A percentile compares a stretch with the other conserved stretches of the same genome.
phyloP scores from a whole-genome alignment of 192 early-diverging fungal genomes.

The Coemansia sp. region DNA sequence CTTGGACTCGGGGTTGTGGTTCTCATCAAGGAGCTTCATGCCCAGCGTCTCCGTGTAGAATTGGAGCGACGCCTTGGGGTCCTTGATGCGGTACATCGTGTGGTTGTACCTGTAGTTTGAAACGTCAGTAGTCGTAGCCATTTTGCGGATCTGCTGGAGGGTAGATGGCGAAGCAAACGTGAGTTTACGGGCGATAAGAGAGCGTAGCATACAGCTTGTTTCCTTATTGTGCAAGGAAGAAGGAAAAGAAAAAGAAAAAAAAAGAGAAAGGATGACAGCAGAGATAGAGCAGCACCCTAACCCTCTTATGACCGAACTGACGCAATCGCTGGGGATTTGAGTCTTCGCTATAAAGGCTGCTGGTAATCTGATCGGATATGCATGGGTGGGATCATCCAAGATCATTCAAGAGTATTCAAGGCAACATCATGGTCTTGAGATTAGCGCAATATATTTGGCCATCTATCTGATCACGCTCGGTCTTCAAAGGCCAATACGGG shows the following conservation, averaged over 20 bases:
- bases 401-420: too few species aligned
- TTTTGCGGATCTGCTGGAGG: constrained; percentile 27
- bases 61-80: constrained; percentile 70
- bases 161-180: not conserved
- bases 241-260: not conserved
- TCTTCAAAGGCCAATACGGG: not conserved
- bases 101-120: constrained; percentile 69
- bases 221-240: not conserved
- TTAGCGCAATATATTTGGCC: not conserved
- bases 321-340: not conserved
- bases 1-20: constrained; percentile 41
- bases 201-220: constrained; percentile 11
- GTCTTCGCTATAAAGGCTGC: too few species aligned
- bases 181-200: not conserved
- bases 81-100: constrained; percentile 86
- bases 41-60: constrained; percentile 79
- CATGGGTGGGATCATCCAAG: too few species aligned
- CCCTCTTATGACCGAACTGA: not conserved
- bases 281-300: not conserved
- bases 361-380: too few species aligned
- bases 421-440: too few species aligned
- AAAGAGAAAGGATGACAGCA: not conserved
- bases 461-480: not conserved
- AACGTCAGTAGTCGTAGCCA: constrained; percentile 53
- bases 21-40: constrained; percentile 63